Base-by-base conservation (phyloP, 352 stramenopile species). In the Elongisporangium anandrum region DNA sequence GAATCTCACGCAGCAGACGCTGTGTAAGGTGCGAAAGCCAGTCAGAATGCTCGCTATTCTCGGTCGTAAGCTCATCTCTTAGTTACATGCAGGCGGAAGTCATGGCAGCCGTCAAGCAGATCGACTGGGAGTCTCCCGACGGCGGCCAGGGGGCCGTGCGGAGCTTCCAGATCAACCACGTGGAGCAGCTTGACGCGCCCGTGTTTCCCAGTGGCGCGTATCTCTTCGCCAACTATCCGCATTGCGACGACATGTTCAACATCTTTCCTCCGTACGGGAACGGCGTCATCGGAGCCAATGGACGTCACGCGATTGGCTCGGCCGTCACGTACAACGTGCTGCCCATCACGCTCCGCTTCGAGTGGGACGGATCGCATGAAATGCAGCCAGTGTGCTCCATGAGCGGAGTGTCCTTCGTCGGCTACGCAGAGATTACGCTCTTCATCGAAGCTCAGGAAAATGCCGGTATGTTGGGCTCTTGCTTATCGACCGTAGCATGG, bases 241-340 rank as follows among this genome's bases (percentile, higher is more conserved):
- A 94, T 54, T 94, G 85, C 62, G 82, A 90, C 59, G 85, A 94
- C 58, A 88, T 92, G 77, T 94, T 81, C 60, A 91, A 88, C 52
- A 69, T 94, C 49, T 87, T 94, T 19, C 79, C 85, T 29, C 85
- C 85, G 2, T 89, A 75, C 56, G 79, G 78, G 16, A 94, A 94
- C 65, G 82, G 79, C 15, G 78, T 91, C 38, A 76, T 92, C 60
- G 79, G 79, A 17, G 67, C 68, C 15, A 68, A 70, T 48, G 81
- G 75, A 51, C 78, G 78, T 39, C 77, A 77, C 24, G 92, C 85
- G 5, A 90, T 94, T 53, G 75, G 85, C 19, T 53, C 76, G 17
- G 45, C 81, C 56, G 70, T 94, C 54, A 78, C 69, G 3, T 65
- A 55, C 47, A 65, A 74, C 39, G 59, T 63, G 10, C 24, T 94